Conservation (phyloP, 768 basidiomycete genomes). For the Auriscalpium vulgare region DNA sequence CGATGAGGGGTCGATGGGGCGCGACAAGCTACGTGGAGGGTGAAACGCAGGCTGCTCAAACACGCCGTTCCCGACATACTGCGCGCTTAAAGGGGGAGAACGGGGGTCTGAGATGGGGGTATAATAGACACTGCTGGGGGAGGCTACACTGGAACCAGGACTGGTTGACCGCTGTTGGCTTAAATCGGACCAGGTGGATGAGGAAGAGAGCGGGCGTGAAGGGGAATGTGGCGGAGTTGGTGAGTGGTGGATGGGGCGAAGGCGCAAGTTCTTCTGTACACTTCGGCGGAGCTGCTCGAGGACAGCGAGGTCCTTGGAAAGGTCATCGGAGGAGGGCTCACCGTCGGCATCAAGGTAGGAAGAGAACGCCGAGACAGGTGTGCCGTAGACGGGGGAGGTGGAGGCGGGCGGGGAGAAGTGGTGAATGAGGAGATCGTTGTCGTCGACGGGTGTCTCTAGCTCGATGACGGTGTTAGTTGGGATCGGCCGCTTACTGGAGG, state of each 20-base stretch:
- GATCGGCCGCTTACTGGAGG: constrained; percentile 15
- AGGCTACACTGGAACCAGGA: constrained; percentile 35
- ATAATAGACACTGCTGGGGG: constrained; percentile 37
- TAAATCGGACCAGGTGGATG: constrained; percentile 23
- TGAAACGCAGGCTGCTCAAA: constrained; percentile 11
- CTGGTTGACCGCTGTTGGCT: constrained; percentile 31
- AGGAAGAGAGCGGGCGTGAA: constrained; percentile 18
- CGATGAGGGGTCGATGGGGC: constrained; percentile 37
- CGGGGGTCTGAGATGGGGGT: constrained; percentile 39
- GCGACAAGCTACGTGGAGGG: constrained; percentile 20
- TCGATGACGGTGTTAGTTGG: constrained; percentile 24
- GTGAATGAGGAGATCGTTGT: constrained; percentile 19
- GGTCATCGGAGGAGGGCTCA: constrained; percentile 38
- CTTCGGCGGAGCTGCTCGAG: constrained; percentile 63
- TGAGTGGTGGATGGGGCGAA: constrained; percentile 64
- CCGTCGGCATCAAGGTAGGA: constrained; percentile 19
- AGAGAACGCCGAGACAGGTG: constrained; percentile 19
- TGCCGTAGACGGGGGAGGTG: constrained; percentile 19
- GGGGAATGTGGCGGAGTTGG: constrained; percentile 17
- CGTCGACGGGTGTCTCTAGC: constrained; percentile 27
- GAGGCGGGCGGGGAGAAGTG: constrained; percentile 25
- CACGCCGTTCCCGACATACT: constrained; percentile 22
- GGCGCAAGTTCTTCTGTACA: constrained; percentile 69
- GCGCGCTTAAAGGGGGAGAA: constrained; percentile 22
- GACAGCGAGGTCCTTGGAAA: constrained; percentile 58